Conservation (phyloP, 345 rosid species). For the Populus simonii region DNA sequence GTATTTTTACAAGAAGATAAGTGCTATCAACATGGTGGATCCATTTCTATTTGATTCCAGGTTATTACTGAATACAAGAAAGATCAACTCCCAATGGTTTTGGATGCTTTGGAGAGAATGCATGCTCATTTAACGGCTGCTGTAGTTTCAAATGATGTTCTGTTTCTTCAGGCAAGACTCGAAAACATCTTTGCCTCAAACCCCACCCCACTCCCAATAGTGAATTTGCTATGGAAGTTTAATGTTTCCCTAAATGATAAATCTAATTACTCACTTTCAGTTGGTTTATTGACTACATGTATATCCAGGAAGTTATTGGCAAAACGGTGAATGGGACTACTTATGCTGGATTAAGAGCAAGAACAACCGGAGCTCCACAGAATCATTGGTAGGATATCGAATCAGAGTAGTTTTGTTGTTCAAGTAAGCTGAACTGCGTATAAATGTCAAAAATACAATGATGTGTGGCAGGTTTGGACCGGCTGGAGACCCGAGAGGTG, state of each 20-base stretch:
- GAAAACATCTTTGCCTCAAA: not conserved
- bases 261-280: too few species aligned
- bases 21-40: not conserved
- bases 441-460: not conserved
- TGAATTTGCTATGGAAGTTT: too few species aligned
- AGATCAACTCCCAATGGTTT: conserved; percentile 72
- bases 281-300: not conserved
- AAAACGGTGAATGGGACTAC: conserved; percentile 91
- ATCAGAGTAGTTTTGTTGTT: not conserved
- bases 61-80: conserved; percentile 76
- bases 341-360: conserved; percentile 89
- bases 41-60: conserved; percentile 32
- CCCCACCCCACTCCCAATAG: not conserved
- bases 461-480: conserved; percentile 84
- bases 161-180: conserved; percentile 73
- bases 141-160: conserved; percentile 82
- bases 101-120: conserved; percentile 87
- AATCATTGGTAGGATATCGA: conserved; percentile 69
- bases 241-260: too few species aligned
- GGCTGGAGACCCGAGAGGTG: conserved; percentile 97
- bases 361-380: conserved; percentile 99
- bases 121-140: conserved; percentile 97
- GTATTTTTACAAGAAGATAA: not conserved
- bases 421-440: not conserved
- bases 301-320: conserved; percentile 79